Percentiles rank a stretch among this genome's conserved stretches.
phyloP scores from a whole-genome alignment of 495 filamentous ascomycete species.

The Barbatosphaeria neglecta region DNA sequence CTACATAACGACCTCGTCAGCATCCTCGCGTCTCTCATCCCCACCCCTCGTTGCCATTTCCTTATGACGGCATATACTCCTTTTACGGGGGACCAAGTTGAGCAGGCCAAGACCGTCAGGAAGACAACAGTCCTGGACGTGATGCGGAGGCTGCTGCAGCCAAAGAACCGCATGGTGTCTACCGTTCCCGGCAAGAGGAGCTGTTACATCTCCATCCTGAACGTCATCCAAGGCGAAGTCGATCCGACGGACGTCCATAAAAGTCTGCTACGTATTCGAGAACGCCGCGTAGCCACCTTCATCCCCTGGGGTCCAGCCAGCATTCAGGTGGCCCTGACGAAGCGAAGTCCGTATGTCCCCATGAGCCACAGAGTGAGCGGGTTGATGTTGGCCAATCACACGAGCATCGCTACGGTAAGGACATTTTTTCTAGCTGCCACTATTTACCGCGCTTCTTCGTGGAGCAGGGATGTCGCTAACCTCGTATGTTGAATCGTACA shows the following conservation, averaged over 20 bases:
- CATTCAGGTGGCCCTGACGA: slow-evolving; percentile 93
- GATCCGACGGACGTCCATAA: slow-evolving; percentile 97
- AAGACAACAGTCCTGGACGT: slow-evolving; percentile 97
- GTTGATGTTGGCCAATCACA: slow-evolving; percentile 96
- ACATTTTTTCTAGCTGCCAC: background rate
- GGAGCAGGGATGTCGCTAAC: background rate
- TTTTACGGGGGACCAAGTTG: slow-evolving; percentile 89
- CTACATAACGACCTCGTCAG: slow-evolving; percentile 99
- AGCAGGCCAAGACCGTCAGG: slow-evolving; percentile 90
- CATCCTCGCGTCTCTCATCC: slow-evolving; percentile 90
- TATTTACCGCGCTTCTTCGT: background rate
- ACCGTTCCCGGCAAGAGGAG: slow-evolving; percentile 90
- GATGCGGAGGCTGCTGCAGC: slow-evolving; percentile 89
- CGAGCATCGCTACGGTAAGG: slow-evolving; percentile 77
- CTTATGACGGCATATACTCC: slow-evolving; percentile 96
- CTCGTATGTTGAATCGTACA: too few species aligned
- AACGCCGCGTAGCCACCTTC: slow-evolving; percentile 87
- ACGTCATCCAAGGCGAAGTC: slow-evolving; percentile 96
- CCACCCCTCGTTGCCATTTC: slow-evolving; percentile 94
- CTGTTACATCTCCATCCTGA: slow-evolving; percentile 97
- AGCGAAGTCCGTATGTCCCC: slow-evolving; percentile 88
- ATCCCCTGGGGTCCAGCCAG: slow-evolving; percentile 98
- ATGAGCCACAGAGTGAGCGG: slow-evolving; percentile 89
- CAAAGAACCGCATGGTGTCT: slow-evolving; percentile 98
- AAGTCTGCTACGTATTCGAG: slow-evolving; percentile 88